Evolutionary conservation across 108 stramenopile species (phyloP).

Genomic region (Fragilaria radians): DNA sequence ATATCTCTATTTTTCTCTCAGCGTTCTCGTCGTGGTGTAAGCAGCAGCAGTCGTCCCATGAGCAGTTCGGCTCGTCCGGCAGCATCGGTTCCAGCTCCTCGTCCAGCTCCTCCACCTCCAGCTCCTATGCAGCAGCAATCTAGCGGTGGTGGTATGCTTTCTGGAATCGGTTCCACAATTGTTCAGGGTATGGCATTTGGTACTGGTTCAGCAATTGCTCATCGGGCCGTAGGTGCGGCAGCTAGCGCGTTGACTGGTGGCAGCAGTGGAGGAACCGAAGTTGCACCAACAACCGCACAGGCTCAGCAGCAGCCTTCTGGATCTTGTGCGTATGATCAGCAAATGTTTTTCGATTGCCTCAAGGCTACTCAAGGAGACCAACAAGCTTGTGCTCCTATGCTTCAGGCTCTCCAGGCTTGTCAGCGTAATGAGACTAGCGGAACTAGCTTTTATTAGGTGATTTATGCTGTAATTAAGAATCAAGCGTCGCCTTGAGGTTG

Average conservation of each 20-base stretch:
- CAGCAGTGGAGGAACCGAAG: constrained; percentile 11
- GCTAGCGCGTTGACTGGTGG: constrained; percentile 70
- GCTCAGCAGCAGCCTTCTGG: constrained; percentile 38
- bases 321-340: constrained; percentile 82
- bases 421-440: constrained; percentile 56
- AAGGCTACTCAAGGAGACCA: constrained; percentile 87
- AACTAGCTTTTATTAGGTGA: too few relatives aligned
- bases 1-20: constrained; percentile 4
- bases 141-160: constrained; percentile 86
- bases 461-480: too few relatives aligned
- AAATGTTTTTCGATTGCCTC: constrained; percentile 91
- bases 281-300: constrained; percentile 2
- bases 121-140: constrained; percentile 36
- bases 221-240: constrained; percentile 86
- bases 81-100: constrained; percentile 26
- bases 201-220: constrained; percentile 93
- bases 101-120: constrained; percentile 27
- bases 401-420: constrained; percentile 86
- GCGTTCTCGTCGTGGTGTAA: constrained; percentile 30
- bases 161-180: constrained; percentile 94
- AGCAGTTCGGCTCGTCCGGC: constrained; percentile 13
- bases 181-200: constrained; percentile 98
- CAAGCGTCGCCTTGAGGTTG: too few relatives aligned
- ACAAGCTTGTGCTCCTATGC: constrained; percentile 84
- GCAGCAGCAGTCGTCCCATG: constrained; percentile 10